Evolutionary conservation across 495 filamentous ascomycete genomes (phyloP).

Genomic region (Neurospora hispaniola): DNA sequence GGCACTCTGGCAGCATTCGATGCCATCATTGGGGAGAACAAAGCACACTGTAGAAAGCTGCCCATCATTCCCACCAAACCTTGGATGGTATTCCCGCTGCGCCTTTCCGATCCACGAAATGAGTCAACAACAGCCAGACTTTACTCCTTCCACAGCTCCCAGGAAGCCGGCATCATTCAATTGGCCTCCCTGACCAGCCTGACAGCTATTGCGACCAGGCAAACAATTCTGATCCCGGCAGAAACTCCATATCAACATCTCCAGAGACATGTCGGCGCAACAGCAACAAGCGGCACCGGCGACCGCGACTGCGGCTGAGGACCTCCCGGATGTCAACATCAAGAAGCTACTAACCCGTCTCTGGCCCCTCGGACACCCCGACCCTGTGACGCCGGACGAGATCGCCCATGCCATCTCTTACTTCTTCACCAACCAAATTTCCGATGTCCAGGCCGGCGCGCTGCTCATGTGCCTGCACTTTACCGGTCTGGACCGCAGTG

Average conservation of each 20-base stretch:
- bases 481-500: constrained; percentile 63
- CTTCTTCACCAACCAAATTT: constrained; percentile 79
- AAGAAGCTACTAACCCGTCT: constrained; percentile 71
- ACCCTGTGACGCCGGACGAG: constrained; percentile 60
- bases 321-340: constrained; percentile 48
- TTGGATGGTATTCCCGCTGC: background rate
- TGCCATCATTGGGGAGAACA: constrained; percentile 3
- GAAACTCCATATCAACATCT: background rate
- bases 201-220: background rate
- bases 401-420: constrained; percentile 79
- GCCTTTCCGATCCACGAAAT: constrained; percentile 3
- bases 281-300: background rate
- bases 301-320: background rate
- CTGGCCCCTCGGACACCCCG: constrained; percentile 42
- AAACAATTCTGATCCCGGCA: background rate
- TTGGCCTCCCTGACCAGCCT: constrained; percentile 1
- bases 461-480: constrained; percentile 84
- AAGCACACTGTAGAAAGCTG: background rate
- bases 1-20: constrained; percentile 3
- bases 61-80: background rate
- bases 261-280: constrained; percentile 1
- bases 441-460: constrained; percentile 70
- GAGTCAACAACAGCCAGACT: constrained; percentile 14
- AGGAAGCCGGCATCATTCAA: background rate
- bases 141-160: background rate